Conservation (phyloP, 164 flowering plant genomes). For the Cinnamomum chago region DNA sequence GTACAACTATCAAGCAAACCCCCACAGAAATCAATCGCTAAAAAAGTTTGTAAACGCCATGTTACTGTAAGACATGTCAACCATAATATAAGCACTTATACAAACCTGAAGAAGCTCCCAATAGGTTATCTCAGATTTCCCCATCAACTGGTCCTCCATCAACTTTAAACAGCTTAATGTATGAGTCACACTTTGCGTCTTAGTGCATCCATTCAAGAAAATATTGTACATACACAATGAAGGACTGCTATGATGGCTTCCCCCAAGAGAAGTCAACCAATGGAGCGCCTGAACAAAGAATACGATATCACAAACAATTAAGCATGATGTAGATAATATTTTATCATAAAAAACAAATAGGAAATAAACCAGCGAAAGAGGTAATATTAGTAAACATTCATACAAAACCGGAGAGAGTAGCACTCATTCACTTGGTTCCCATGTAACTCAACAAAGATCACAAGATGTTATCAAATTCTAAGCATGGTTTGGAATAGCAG, state of each 20-base stretch:
- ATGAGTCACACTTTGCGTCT: constrained; percentile 26
- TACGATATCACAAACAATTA: background rate
- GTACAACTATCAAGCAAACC: too few species aligned
- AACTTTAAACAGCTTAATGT: constrained; percentile 55
- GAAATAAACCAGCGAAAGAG: background rate
- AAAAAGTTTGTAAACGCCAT: too few species aligned
- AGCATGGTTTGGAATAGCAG: background rate
- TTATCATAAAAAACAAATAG: background rate
- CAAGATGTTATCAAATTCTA: background rate
- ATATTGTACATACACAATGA: constrained; percentile 44
- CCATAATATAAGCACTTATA: constrained; percentile 2
- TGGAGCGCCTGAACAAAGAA: constrained; percentile 51
- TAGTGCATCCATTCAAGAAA: constrained; percentile 49
- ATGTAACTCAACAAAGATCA: too few species aligned
- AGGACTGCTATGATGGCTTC: constrained; percentile 26
- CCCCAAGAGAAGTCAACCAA: constrained; percentile 42
- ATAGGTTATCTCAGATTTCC: constrained; percentile 70
- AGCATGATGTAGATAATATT: background rate
- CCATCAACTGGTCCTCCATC: constrained; percentile 59
- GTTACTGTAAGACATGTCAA: too few species aligned
- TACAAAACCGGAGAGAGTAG: background rate
- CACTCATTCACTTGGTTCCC: too few species aligned
- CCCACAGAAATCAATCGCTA: too few species aligned
- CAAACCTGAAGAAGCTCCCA: constrained; percentile 69
- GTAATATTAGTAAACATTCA: background rate